A percentile compares a stretch with the other conserved stretches of the same genome.
Evolutionary conservation across 495 filamentous ascomycete genomes (phyloP).

Genomic region (Pyronema omphalodes): DNA sequence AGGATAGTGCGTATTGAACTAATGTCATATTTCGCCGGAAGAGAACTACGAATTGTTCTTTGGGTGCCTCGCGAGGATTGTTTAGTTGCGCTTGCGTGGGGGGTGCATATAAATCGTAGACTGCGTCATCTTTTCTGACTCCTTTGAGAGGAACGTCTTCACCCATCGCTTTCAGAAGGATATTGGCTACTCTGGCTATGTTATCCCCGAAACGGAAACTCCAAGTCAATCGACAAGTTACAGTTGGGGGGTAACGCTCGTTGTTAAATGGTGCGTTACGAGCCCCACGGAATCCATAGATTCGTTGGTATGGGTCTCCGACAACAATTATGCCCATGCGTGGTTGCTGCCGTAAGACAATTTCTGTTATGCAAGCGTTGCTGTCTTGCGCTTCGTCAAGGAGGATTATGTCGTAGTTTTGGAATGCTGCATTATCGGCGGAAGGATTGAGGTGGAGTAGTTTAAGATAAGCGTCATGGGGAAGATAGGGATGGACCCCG

Average conservation of each 20-base stretch:
- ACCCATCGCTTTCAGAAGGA: conserved; percentile 10
- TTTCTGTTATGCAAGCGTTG: conserved; percentile 7
- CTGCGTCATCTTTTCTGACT: conserved; percentile 7
- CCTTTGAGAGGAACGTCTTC: conserved; percentile 13
- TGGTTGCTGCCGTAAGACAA: conserved; percentile 11
- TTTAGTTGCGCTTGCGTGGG: no score
- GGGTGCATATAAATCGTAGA: neutral
- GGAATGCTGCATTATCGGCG: conserved; percentile 7
- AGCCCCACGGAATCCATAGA: conserved; percentile 16
- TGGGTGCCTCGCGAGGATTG: no score
- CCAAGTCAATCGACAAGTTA: conserved; percentile 11
- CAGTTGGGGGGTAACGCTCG: conserved; percentile 4
- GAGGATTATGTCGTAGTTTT: conserved; percentile 12
- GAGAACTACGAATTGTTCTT: conserved; percentile 10
- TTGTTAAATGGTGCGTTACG: conserved; percentile 13
- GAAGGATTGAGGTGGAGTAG: conserved; percentile 9
- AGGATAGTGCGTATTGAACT: conserved; percentile 9
- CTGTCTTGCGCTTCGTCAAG: conserved; percentile 21
- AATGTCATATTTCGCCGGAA: conserved; percentile 18
- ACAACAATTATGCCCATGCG: conserved; percentile 9
- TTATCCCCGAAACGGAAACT: conserved; percentile 19
- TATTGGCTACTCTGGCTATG: conserved; percentile 15
- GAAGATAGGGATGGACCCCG: conserved; percentile 7
- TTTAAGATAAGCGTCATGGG: conserved; percentile 18
- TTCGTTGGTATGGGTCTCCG: conserved; percentile 20